These are phyloP conservation scores for Phytopythium helicoides DNA, from an alignment of 352 stramenopile species.

Conservation along the genomic window DNA sequence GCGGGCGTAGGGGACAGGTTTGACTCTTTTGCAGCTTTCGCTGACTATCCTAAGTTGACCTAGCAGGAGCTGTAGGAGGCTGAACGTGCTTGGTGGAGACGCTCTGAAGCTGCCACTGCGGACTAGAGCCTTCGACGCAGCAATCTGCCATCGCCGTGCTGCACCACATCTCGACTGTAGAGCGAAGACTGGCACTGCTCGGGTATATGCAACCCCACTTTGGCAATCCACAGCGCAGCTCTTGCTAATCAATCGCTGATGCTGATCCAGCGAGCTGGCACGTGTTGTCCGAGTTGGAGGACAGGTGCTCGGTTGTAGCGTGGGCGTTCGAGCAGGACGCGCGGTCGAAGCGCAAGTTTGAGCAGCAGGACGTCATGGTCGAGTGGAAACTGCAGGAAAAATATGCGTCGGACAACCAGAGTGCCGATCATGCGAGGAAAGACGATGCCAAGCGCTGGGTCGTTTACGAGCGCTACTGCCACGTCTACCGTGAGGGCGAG, in stretches of 20 bases:
- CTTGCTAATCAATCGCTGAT: slow-evolving; percentile 1
- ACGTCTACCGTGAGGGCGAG: slow-evolving; percentile 74
- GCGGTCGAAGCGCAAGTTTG: slow-evolving; percentile 72
- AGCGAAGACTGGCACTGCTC: slow-evolving; percentile 65
- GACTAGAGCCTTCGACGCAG: slow-evolving; percentile 61
- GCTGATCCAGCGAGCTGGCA: slow-evolving; percentile 49
- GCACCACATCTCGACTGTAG: slow-evolving; percentile 79
- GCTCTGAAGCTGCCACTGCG: slow-evolving; percentile 65
- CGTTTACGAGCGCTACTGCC: slow-evolving; percentile 81
- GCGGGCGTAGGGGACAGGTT: slow-evolving; percentile 16
- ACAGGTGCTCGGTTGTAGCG: slow-evolving; percentile 57
- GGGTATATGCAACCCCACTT: slow-evolving; percentile 24
- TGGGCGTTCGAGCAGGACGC: slow-evolving; percentile 85
- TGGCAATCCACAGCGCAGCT: not conserved
- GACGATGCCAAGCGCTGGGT: slow-evolving; percentile 55
- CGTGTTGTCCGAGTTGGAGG: slow-evolving; percentile 61
- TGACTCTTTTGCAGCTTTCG: not conserved
- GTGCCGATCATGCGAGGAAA: not conserved
- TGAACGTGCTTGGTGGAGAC: slow-evolving; percentile 68
- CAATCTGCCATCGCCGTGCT: slow-evolving; percentile 81
- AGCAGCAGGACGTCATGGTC: slow-evolving; percentile 80
- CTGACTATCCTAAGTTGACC: not conserved
- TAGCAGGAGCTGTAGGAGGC: slow-evolving; percentile 24
- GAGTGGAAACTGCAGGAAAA: slow-evolving; percentile 88
- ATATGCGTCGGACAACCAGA: slow-evolving; percentile 28